Evolutionary conservation across 108 stramenopile species (phyloP).

Genomic region (Pseudonitzschia multistriata): DNA sequence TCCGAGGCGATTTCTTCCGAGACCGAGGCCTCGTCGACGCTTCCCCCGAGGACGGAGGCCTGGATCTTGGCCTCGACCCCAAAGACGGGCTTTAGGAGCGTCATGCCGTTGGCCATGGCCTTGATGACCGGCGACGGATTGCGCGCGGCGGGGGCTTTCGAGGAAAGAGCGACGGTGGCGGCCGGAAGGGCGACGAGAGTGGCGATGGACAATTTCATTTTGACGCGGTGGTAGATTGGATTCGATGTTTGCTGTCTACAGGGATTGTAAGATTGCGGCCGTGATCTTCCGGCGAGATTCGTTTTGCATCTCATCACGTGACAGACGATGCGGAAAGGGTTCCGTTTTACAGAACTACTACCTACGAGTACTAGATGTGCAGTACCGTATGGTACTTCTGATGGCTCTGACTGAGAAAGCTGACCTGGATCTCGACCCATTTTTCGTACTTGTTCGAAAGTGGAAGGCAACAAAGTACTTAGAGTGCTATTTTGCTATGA

Average conservation of each 20-base stretch:
- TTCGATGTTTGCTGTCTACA: too few species aligned
- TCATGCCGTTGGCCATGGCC: constrained; percentile 65
- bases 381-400: too few species aligned
- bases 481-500: background rate
- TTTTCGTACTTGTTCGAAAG: too few species aligned
- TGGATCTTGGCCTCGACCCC: constrained; percentile 53
- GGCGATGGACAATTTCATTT: constrained; percentile 5
- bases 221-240: too few species aligned
- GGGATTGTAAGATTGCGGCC: too few species aligned
- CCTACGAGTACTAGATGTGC: too few species aligned
- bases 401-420: background rate
- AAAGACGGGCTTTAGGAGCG: constrained; percentile 63
- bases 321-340: too few species aligned
- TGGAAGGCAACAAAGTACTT: background rate
- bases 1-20: constrained; percentile 37
- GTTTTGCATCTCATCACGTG: too few species aligned
- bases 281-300: too few species aligned
- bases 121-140: constrained; percentile 60
- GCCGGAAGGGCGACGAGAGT: constrained; percentile 1
- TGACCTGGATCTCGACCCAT: background rate
- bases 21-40: constrained; percentile 47
- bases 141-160: background rate
- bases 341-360: too few species aligned
- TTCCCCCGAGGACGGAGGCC: constrained; percentile 50
- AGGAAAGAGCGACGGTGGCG: background rate